phyloP scores from a whole-genome alignment of 202 grass and related monocot species.

The Panicum hallii region DNA sequence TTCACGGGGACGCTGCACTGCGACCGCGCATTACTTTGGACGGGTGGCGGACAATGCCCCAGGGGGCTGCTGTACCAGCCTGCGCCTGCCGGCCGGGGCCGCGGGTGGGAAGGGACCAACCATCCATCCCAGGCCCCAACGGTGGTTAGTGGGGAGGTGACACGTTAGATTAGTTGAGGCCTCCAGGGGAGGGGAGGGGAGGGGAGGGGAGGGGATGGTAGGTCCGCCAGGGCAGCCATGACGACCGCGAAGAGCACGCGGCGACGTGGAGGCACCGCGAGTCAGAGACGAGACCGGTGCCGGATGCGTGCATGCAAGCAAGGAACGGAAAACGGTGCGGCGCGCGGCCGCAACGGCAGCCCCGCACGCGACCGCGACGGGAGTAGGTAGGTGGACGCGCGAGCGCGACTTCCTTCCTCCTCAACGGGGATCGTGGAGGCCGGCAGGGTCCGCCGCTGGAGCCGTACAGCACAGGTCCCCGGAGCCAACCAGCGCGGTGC shows the following conservation, averaged over 20 bases:
- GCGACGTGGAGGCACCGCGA: background rate
- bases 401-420: background rate
- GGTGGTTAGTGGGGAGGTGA: background rate
- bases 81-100: too few species aligned
- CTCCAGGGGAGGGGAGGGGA: too few species aligned
- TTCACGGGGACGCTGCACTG: too few species aligned
- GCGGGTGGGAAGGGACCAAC: too few species aligned
- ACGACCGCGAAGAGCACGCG: too few species aligned
- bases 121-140: too few species aligned
- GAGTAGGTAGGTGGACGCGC: background rate
- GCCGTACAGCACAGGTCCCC: background rate
- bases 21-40: too few species aligned
- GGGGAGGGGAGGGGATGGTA: too few species aligned
- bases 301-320: background rate
- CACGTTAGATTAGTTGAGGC: background rate
- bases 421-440: too few species aligned
- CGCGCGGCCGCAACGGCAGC: background rate
- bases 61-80: too few species aligned
- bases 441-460: too few species aligned
- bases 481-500: background rate
- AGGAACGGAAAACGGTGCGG: background rate
- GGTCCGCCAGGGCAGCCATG: background rate
- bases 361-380: background rate
- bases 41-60: too few species aligned
- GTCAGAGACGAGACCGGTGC: background rate